phyloP scores from a whole-genome alignment of 2,329 filamentous ascomycete species.

The Chaetomiaceae sp. region DNA sequence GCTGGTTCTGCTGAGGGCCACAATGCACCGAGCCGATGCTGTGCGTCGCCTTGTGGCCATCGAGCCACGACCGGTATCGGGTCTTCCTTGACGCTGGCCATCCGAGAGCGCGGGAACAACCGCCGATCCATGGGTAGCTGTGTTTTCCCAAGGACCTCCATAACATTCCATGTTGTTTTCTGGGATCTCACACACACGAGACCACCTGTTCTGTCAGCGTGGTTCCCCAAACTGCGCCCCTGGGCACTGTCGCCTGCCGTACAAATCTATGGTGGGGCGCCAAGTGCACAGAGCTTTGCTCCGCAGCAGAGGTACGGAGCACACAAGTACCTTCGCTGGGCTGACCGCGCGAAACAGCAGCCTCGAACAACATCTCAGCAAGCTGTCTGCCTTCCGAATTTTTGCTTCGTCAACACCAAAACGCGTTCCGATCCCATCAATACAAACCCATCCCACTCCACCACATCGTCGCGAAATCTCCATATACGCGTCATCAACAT shows the following conservation, averaged over 20 bases:
- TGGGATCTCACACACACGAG: too few relatives aligned
- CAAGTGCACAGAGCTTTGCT: slow-evolving; percentile 4
- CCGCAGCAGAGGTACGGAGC: slow-evolving; percentile 4
- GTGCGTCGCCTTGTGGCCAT: too few relatives aligned
- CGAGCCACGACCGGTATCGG: too few relatives aligned
- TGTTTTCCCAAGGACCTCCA: too few relatives aligned
- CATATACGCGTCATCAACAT: slow-evolving; percentile 19
- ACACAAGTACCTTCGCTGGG: not conserved
- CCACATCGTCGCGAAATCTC: slow-evolving; percentile 12
- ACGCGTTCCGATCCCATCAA: slow-evolving; percentile 17
- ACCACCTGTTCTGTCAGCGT: too few relatives aligned
- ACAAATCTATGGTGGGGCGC: slow-evolving; percentile 5
- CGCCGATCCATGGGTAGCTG: too few relatives aligned
- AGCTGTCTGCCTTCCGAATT: slow-evolving; percentile 26
- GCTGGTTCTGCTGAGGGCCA: too few relatives aligned
- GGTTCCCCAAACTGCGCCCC: slow-evolving; percentile 2
- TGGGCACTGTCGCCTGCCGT: slow-evolving; percentile 11
- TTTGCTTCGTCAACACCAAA: slow-evolving; percentile 30
- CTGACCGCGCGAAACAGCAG: slow-evolving; percentile 20
- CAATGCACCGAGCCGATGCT: too few relatives aligned
- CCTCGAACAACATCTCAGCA: slow-evolving; percentile 20
- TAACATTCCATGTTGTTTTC: too few relatives aligned
- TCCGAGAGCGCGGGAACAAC: too few relatives aligned
- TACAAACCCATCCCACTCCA: slow-evolving; percentile 18
- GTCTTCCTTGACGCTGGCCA: too few relatives aligned